phyloP scores from a whole-genome alignment of 805 yeast species.

The Saccharomycopsis synnaedendra region DNA sequence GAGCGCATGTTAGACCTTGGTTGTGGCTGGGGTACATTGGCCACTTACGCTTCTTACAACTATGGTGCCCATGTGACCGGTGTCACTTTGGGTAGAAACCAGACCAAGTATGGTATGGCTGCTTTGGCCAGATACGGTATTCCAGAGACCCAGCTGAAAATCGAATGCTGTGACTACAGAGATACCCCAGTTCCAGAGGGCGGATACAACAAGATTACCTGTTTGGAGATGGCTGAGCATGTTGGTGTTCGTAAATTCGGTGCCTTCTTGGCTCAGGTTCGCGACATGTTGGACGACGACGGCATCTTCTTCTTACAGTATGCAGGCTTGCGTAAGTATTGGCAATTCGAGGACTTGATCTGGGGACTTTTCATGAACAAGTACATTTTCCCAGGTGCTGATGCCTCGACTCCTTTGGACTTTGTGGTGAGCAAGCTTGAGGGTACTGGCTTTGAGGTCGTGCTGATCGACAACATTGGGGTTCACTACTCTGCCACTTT shows the following conservation, averaged over 20 bases:
- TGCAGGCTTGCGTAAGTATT: conserved; percentile 80
- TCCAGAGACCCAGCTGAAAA: conserved; percentile 53
- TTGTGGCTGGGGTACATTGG: conserved; percentile 95
- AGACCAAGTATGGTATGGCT: conserved; percentile 79
- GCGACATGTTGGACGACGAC: conserved; percentile 83
- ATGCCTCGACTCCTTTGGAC: conserved; percentile 87
- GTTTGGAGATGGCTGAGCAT: conserved; percentile 93
- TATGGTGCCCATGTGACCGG: conserved; percentile 85
- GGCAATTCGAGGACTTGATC: conserved; percentile 90
- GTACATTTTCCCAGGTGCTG: conserved; percentile 95
- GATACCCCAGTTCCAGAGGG: conserved; percentile 70
- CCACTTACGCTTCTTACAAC: conserved; percentile 70
- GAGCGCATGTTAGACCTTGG: conserved; percentile 78
- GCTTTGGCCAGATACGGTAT: conserved; percentile 62
- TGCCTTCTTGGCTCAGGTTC: conserved; percentile 66
- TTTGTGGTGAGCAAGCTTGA: conserved; percentile 71
- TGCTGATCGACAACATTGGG: conserved; percentile 77
- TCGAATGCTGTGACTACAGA: conserved; percentile 80
- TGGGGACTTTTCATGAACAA: conserved; percentile 97
- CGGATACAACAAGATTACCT: conserved; percentile 74
- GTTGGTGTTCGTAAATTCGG: conserved; percentile 83
- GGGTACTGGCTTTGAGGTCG: conserved; percentile 78
- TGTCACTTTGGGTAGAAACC: conserved; percentile 81
- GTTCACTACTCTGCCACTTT: conserved; percentile 86
- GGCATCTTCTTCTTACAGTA: conserved; percentile 81